Evolutionary conservation across 106 monocot species (phyloP).

Genomic region (Allium cepa): DNA sequence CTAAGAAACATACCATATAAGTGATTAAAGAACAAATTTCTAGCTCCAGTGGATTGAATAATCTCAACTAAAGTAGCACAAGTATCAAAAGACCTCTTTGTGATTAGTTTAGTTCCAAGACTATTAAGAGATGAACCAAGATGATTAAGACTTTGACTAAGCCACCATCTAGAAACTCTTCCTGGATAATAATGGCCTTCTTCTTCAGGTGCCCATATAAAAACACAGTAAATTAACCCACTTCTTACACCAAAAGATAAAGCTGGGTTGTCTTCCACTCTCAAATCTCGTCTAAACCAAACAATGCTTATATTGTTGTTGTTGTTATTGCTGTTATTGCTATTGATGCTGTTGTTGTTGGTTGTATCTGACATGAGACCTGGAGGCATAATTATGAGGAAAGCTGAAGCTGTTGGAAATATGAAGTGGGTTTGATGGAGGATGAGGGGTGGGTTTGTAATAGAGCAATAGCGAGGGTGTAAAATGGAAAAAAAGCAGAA

Average conservation of each 20-base stretch:
- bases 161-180: conserved; percentile 93
- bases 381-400: conserved; percentile 1
- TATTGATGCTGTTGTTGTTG: conserved; percentile 2
- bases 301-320: conserved; percentile 36
- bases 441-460: background rate
- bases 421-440: background rate
- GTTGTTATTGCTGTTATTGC: background rate
- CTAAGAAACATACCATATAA: conserved; percentile 44
- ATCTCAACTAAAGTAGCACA: conserved; percentile 47
- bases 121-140: conserved; percentile 63
- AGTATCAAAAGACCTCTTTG: conserved; percentile 67
- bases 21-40: conserved; percentile 77
- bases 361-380: background rate
- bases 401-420: background rate
- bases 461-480: background rate
- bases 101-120: conserved; percentile 59
- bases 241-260: conserved; percentile 66
- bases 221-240: conserved; percentile 59
- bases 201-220: conserved; percentile 87
- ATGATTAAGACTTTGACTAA: conserved; percentile 62
- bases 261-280: conserved; percentile 95
- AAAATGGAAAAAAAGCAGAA: background rate
- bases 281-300: conserved; percentile 90
- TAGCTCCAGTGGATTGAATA: conserved; percentile 48
- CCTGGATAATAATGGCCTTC: conserved; percentile 81